These are phyloP conservation scores for Trichophaea hybrida DNA, from an alignment of 2,329 filamentous ascomycete genomes.

Conservation along the genomic window DNA sequence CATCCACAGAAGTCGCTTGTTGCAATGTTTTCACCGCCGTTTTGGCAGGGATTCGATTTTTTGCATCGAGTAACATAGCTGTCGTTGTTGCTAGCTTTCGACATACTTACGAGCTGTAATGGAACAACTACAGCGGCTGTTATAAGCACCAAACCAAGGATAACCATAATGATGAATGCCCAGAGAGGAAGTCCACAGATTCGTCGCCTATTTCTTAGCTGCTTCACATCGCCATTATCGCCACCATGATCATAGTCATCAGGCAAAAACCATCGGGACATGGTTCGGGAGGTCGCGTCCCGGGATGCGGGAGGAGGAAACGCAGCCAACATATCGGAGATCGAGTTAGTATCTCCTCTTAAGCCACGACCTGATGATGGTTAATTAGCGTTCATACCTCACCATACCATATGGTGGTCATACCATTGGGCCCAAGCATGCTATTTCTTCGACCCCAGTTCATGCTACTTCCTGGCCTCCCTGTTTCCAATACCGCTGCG, in stretches of 20 bases:
- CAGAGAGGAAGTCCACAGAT: constrained; percentile 78
- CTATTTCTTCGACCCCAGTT: constrained; percentile 28
- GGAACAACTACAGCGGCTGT: constrained; percentile 74
- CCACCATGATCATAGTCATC: constrained; percentile 29
- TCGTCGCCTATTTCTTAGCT: constrained; percentile 38
- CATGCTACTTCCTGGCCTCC: constrained; percentile 44
- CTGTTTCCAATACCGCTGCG: constrained; percentile 75
- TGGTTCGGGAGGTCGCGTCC: background rate
- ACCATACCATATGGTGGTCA: constrained; percentile 8
- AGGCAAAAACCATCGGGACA: constrained; percentile 24
- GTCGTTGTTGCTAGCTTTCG: constrained; percentile 31
- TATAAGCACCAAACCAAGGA: constrained; percentile 57
- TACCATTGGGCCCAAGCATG: constrained; percentile 24
- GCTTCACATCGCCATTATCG: constrained; percentile 29
- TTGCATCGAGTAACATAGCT: constrained; percentile 41
- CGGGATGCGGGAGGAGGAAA: constrained; percentile 46
- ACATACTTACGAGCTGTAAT: constrained; percentile 46
- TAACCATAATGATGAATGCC: constrained; percentile 51
- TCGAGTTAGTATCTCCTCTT: constrained; percentile 33
- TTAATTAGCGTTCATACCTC: background rate
- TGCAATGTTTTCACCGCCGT: constrained; percentile 65
- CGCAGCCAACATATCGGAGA: constrained; percentile 50
- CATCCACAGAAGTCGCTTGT: constrained; percentile 60
- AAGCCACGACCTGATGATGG: background rate
- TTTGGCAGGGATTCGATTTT: constrained; percentile 50